Conservation (phyloP, 2,329 filamentous ascomycete genomes). For the Ascosphaera aggregata region DNA sequence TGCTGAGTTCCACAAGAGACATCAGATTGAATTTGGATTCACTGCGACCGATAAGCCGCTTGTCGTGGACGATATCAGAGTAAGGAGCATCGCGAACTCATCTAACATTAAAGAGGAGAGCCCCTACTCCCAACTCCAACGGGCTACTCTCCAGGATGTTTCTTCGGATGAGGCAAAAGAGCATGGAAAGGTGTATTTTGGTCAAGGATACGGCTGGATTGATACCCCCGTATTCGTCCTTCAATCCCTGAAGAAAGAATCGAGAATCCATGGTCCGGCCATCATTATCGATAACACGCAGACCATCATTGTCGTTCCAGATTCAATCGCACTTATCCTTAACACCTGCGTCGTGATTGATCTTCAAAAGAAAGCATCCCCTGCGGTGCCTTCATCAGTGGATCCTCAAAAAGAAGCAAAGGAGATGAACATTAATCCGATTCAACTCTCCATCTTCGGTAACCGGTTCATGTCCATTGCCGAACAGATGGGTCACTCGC, state of each 20-base stretch:
- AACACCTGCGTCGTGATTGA: slow-evolving; percentile 81
- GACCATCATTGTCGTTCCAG: slow-evolving; percentile 74
- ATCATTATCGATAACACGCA: slow-evolving; percentile 54
- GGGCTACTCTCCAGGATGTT: slow-evolving; percentile 29
- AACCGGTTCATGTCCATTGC: slow-evolving; percentile 36
- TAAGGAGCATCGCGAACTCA: slow-evolving; percentile 54
- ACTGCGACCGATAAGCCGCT: slow-evolving; percentile 63
- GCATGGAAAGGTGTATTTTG: slow-evolving; percentile 15
- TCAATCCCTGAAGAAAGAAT: slow-evolving; percentile 13
- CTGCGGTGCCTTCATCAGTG: slow-evolving; percentile 5
- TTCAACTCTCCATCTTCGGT: slow-evolving; percentile 30
- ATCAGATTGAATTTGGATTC: slow-evolving; percentile 82
- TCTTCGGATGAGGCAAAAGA: slow-evolving; percentile 28
- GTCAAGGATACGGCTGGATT: slow-evolving; percentile 10
- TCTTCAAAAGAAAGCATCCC: slow-evolving; percentile 26
- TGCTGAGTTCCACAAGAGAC: slow-evolving; percentile 60
- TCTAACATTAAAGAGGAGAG: slow-evolving; percentile 37
- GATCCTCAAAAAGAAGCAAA: slow-evolving; percentile 8
- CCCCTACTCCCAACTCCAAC: slow-evolving; percentile 48
- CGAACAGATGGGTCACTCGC: slow-evolving; percentile 33
- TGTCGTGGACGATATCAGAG: slow-evolving; percentile 72
- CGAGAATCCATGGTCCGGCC: slow-evolving; percentile 38
- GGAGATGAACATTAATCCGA: slow-evolving; percentile 27
- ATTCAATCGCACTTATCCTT: slow-evolving; percentile 51
- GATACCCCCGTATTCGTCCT: slow-evolving; percentile 16